Evolutionary conservation across 2,329 filamentous ascomycete genomes (phyloP).

Genomic region (Aspergillus terreus): DNA sequence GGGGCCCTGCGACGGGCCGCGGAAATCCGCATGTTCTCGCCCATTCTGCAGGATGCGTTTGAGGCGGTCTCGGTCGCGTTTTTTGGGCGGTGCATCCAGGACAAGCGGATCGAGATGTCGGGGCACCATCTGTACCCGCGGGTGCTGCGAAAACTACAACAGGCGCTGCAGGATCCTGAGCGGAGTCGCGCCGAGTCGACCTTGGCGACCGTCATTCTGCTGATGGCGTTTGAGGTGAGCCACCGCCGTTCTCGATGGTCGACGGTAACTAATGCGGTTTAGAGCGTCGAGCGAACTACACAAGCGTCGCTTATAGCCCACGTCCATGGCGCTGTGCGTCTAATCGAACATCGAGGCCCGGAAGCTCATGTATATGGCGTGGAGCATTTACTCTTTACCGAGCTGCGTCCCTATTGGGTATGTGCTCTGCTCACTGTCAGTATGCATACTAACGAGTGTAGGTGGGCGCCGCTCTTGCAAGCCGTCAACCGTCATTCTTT

Average conservation of each 20-base stretch:
- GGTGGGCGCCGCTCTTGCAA: slow-evolving; percentile 29
- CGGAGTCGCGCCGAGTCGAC: slow-evolving; percentile 35
- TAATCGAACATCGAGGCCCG: slow-evolving; percentile 38
- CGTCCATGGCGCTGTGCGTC: slow-evolving; percentile 31
- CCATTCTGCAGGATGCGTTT: slow-evolving; percentile 34
- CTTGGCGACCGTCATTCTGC: slow-evolving; percentile 35
- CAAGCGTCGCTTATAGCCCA: slow-evolving; percentile 30
- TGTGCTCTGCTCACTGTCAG: not conserved
- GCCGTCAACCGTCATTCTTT: slow-evolving; percentile 33
- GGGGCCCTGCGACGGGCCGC: slow-evolving; percentile 36
- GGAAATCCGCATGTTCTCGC: slow-evolving; percentile 39
- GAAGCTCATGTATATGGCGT: slow-evolving; percentile 39
- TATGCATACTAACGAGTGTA: slow-evolving; percentile 8
- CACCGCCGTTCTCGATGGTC: not conserved
- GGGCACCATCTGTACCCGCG: slow-evolving; percentile 33
- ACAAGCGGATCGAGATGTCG: slow-evolving; percentile 30
- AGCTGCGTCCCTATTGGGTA: slow-evolving; percentile 40
- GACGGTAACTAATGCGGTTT: slow-evolving; percentile 4
- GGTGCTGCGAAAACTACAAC: slow-evolving; percentile 34
- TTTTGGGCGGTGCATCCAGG: slow-evolving; percentile 34
- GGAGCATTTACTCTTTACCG: slow-evolving; percentile 36
- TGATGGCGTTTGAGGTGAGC: slow-evolving; percentile 36
- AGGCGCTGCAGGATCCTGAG: slow-evolving; percentile 34
- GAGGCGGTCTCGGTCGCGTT: slow-evolving; percentile 37
- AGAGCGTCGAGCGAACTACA: slow-evolving; percentile 37